These are phyloP conservation scores for Kitagawia praeruptora DNA, from an alignment of 129 eudicot species.

Conservation along the genomic window DNA sequence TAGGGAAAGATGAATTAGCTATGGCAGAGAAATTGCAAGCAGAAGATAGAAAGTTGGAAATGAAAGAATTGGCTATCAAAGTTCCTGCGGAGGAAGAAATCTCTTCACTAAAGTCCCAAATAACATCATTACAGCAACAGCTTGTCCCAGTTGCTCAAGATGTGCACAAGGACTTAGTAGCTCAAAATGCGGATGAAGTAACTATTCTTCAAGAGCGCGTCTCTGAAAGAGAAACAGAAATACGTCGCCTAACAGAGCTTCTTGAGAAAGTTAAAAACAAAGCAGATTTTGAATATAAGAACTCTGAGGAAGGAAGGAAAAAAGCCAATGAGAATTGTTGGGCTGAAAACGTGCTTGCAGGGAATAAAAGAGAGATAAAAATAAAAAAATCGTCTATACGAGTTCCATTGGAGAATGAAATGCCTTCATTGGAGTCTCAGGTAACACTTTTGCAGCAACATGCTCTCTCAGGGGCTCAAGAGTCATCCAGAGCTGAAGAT, in stretches of 20 bases:
- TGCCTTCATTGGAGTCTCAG: constrained; percentile 41
- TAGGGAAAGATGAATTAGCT: too few species aligned
- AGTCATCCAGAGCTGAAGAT: constrained; percentile 19
- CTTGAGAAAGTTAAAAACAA: neutral
- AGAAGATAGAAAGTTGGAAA: constrained; percentile 15
- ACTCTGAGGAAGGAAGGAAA: constrained; percentile 32
- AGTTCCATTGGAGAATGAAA: constrained; percentile 35
- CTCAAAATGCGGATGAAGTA: constrained; percentile 6
- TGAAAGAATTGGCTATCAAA: constrained; percentile 23
- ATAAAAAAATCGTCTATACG: constrained; percentile 25
- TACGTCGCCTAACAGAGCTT: constrained; percentile 10
- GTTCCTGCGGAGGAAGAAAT: constrained; percentile 35
- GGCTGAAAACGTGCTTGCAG: constrained; percentile 24
- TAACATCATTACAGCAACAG: constrained; percentile 13
- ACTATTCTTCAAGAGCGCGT: constrained; percentile 1
- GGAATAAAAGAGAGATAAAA: constrained; percentile 25
- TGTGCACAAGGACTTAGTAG: too few species aligned
- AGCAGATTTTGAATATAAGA: neutral
- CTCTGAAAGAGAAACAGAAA: constrained; percentile 13
- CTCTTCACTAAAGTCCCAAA: constrained; percentile 26
- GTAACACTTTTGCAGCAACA: constrained; percentile 23
- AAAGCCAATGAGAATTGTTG: constrained; percentile 19
- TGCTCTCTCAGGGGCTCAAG: constrained; percentile 15
- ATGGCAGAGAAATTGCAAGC: neutral
- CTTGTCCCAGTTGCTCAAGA: neutral